phyloP scores from a whole-genome alignment of 2,329 filamentous ascomycete species.

The Didymellaceae sp. region DNA sequence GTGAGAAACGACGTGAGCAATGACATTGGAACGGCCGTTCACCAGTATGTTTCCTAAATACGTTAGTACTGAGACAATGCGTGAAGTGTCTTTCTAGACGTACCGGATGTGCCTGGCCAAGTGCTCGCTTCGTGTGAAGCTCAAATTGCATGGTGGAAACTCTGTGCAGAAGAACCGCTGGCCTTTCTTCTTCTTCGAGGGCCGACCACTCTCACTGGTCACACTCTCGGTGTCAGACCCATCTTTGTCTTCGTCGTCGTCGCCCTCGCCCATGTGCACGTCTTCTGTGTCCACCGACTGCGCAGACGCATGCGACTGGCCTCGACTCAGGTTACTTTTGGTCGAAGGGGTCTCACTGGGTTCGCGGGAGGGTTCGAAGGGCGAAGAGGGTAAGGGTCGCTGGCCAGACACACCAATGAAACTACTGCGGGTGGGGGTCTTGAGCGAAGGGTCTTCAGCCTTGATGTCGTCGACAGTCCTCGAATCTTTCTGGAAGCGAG shows the following conservation, averaged over 20 bases:
- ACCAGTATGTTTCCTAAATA: slow-evolving; percentile 86
- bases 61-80: slow-evolving; percentile 34
- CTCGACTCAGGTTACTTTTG: slow-evolving; percentile 55
- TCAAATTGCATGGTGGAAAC: slow-evolving; percentile 90
- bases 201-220: slow-evolving; percentile 68
- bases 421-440: slow-evolving; percentile 68
- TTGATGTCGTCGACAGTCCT: slow-evolving; percentile 42
- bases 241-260: slow-evolving; percentile 67
- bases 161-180: slow-evolving; percentile 96
- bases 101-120: slow-evolving; percentile 92
- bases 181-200: slow-evolving; percentile 93
- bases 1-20: slow-evolving; percentile 89
- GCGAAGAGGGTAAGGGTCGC: slow-evolving; percentile 53
- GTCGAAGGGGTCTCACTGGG: slow-evolving; percentile 49
- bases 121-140: slow-evolving; percentile 96
- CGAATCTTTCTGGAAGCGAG: slow-evolving; percentile 50
- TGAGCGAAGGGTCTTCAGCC: slow-evolving; percentile 53
- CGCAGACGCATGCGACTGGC: slow-evolving; percentile 66
- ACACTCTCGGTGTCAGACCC: slow-evolving; percentile 59
- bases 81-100: slow-evolving; percentile 29
- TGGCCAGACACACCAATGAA: slow-evolving; percentile 57
- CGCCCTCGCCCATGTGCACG: slow-evolving; percentile 77
- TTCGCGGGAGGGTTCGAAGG: slow-evolving; percentile 54
- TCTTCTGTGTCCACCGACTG: slow-evolving; percentile 72
- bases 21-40: slow-evolving; percentile 97